Evolutionary conservation across 176 grass and related monocot genomes (phyloP).

Genomic region (Aegilops longissima): DNA sequence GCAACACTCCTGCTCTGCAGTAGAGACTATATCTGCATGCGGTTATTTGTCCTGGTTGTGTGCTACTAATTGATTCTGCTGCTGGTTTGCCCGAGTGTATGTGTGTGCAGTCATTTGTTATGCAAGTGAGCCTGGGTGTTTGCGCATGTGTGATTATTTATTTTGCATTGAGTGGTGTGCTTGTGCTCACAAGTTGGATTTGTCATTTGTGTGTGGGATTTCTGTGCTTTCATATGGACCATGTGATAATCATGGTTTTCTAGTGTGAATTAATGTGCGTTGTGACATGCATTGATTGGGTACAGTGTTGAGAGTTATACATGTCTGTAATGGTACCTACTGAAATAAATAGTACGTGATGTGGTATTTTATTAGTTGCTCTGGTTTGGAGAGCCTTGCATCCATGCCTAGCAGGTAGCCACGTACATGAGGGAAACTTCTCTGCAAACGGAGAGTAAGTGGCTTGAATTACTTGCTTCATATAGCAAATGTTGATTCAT

Average conservation of each 20-base stretch:
- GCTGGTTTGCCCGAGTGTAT: too few species aligned
- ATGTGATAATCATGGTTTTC: background rate
- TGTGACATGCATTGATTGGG: too few species aligned
- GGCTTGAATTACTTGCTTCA: too few species aligned
- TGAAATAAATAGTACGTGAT: too few species aligned
- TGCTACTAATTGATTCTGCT: background rate
- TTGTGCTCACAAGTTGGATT: background rate
- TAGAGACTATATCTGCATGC: background rate
- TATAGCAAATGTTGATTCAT: too few species aligned
- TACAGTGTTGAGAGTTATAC: too few species aligned
- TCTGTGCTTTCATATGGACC: background rate
- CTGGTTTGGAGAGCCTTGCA: too few species aligned
- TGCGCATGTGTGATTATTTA: background rate
- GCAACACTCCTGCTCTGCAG: background rate
- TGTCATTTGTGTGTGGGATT: background rate
- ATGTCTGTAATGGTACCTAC: too few species aligned
- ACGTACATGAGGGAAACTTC: too few species aligned
- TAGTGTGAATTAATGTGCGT: background rate
- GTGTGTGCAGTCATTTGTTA: background rate
- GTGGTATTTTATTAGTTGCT: too few species aligned
- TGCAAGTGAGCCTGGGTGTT: background rate
- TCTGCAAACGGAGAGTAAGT: too few species aligned
- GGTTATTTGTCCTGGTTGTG: background rate
- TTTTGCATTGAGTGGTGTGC: background rate
- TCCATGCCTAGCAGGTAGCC: too few species aligned